Evolutionary conservation across 805 yeast species (phyloP).

Genomic region (Metschnikowia borealis): DNA sequence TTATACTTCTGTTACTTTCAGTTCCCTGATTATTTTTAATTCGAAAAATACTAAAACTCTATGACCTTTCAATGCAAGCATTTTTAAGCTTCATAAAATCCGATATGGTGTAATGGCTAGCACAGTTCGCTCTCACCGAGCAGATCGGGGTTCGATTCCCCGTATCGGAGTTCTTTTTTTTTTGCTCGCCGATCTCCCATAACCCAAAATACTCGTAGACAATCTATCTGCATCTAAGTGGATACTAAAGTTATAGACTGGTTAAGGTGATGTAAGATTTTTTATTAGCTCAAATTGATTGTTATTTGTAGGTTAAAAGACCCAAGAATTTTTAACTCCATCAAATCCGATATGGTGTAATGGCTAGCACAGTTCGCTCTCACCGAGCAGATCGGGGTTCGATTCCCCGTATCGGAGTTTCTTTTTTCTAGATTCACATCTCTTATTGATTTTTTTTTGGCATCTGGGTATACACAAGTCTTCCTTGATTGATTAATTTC

Average conservation of each 20-base stretch:
- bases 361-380: conserved; percentile 21
- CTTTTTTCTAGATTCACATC: conserved; percentile 1
- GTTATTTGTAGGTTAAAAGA: no score
- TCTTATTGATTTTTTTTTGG: not conserved
- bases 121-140: conserved; percentile 21
- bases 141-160: conserved; percentile 22
- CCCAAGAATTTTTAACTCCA: not conserved
- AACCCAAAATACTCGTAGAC: no score
- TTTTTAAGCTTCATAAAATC: not conserved
- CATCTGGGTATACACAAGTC: not conserved
- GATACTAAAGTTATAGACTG: no score
- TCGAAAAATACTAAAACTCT: no score
- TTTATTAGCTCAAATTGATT: no score
- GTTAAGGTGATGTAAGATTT: no score
- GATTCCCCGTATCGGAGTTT: conserved; percentile 20
- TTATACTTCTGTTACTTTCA: no score
- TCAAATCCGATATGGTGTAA: conserved; percentile 7
- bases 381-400: conserved; percentile 23
- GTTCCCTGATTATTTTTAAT: no score
- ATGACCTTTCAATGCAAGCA: no score
- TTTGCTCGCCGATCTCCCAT: not conserved
- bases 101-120: conserved; percentile 13
- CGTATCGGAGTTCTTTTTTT: conserved; percentile 6
- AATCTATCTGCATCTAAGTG: not conserved
- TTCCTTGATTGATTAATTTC: no score